Conservation (phyloP, 2,329 filamentous ascomycete genomes). For the Aspergillus texensis region DNA sequence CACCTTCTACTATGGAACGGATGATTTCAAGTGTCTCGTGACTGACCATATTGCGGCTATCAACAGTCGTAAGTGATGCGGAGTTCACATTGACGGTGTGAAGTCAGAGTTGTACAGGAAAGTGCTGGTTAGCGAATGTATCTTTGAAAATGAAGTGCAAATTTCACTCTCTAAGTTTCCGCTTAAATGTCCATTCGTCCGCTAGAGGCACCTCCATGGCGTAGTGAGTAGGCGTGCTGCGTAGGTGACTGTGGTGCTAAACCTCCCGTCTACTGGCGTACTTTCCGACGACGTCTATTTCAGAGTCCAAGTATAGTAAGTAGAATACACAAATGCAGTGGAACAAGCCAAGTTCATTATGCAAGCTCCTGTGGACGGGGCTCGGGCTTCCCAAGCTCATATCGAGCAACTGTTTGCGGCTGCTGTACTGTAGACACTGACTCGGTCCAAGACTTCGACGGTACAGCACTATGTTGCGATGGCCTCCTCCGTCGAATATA, state of each 20-base stretch:
- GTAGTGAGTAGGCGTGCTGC: too few relatives aligned
- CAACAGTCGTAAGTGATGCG: conserved; percentile 6
- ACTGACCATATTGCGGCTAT: conserved; percentile 33
- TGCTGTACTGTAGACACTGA: neutral
- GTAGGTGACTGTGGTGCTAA: too few relatives aligned
- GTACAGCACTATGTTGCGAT: neutral
- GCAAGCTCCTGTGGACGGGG: neutral
- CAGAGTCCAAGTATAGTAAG: neutral
- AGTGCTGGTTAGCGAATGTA: neutral
- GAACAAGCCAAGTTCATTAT: neutral
- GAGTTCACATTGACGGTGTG: neutral
- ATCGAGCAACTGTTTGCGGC: neutral
- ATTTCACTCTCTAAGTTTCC: neutral
- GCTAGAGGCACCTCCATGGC: too few relatives aligned
- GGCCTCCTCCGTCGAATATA: neutral
- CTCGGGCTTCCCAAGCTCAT: neutral
- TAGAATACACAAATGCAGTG: neutral
- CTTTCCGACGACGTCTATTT: neutral
- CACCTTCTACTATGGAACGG: conserved; percentile 36
- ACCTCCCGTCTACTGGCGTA: too few relatives aligned
- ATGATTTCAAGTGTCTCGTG: conserved; percentile 35
- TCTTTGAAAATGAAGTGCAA: neutral
- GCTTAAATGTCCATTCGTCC: too few relatives aligned
- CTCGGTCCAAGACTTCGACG: neutral
- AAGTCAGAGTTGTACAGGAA: neutral